phyloP scores from a whole-genome alignment of 352 stramenopile species.

The Phytophthora meadii region DNA sequence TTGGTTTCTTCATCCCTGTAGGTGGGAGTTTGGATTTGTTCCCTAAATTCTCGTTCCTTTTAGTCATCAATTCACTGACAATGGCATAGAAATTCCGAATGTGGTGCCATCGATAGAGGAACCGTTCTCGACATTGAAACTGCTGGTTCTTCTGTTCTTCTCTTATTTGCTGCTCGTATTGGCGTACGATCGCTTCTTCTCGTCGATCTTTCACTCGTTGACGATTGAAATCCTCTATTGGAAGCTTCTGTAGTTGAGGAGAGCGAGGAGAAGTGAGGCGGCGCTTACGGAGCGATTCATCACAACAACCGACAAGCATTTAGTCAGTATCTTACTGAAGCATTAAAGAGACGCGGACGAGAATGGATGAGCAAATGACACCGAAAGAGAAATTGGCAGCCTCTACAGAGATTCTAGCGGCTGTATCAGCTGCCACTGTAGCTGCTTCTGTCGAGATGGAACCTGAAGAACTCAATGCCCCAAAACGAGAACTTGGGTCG shows the following conservation, averaged over 20 bases:
- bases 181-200: constrained; percentile 35
- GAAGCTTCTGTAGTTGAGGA: constrained; percentile 23
- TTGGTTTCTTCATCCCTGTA: background rate
- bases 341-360: background rate
- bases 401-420: constrained; percentile 24
- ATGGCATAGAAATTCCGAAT: constrained; percentile 59
- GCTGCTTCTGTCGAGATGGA: constrained; percentile 4
- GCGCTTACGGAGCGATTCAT: constrained; percentile 21
- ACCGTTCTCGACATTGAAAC: constrained; percentile 42
- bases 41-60: constrained; percentile 2
- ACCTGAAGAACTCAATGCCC: background rate
- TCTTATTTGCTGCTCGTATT: constrained; percentile 28
- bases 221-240: background rate
- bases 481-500: constrained; percentile 24
- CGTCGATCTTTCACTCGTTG: constrained; percentile 49
- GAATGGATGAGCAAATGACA: constrained; percentile 5
- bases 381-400: constrained; percentile 12
- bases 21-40: constrained; percentile 15
- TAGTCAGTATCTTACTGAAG: background rate
- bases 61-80: constrained; percentile 35
- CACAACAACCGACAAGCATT: constrained; percentile 21
- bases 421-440: constrained; percentile 16
- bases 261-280: constrained; percentile 31
- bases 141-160: constrained; percentile 37
- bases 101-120: constrained; percentile 51